Base-by-base conservation (phyloP, 225 moss, liverwort and hornwort genomes). In the Pleurozium schreberi region DNA sequence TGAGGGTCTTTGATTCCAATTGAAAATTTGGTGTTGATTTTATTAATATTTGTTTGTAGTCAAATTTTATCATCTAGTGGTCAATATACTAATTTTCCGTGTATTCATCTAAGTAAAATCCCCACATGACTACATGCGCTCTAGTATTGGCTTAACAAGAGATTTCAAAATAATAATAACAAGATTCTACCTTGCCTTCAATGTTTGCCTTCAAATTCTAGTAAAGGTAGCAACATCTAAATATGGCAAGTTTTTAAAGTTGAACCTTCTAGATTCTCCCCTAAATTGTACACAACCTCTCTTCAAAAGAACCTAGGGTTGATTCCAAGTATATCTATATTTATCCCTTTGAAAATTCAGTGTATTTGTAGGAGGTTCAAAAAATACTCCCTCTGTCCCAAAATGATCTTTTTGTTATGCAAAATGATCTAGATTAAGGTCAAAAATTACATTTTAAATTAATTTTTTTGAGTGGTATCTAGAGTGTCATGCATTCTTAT, bases 351-450 rank as follows among this genome's bases (percentile, higher is more conserved):
- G 0, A 79, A 79, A 59, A 28, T 11, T 40, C 8, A 58, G 0
- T 28, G 0, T 18, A 57, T 26, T 58, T 0, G 4, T 7, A 11
- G 0, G 4, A 0, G 0, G 12, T 40, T 1, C 5, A 27, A 58
- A 59, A 52, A 40, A 28, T 30, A 8, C 7, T n/a, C n/a, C n/a
- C n/a, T n/a, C n/a, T n/a, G n/a, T n/a, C n/a, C n/a, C n/a, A n/a
- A n/a, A n/a, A n/a, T n/a, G n/a, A n/a, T n/a, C n/a, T n/a, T n/a
- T n/a, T n/a, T n/a, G n/a, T n/a, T n/a, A n/a, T n/a, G n/a, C n/a
- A n/a, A n/a, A n/a, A n/a, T n/a, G n/a, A n/a, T n/a, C n/a, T n/a
- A n/a, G n/a, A n/a, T n/a, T n/a, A n/a, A n/a, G n/a, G n/a, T n/a
- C n/a, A n/a, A n/a, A n/a, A n/a, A n/a, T n/a, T n/a, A n/a, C n/a